Conservation (phyloP, 192 early-diverging fungal genomes). For the Phlyctochytrium bullatum region DNA sequence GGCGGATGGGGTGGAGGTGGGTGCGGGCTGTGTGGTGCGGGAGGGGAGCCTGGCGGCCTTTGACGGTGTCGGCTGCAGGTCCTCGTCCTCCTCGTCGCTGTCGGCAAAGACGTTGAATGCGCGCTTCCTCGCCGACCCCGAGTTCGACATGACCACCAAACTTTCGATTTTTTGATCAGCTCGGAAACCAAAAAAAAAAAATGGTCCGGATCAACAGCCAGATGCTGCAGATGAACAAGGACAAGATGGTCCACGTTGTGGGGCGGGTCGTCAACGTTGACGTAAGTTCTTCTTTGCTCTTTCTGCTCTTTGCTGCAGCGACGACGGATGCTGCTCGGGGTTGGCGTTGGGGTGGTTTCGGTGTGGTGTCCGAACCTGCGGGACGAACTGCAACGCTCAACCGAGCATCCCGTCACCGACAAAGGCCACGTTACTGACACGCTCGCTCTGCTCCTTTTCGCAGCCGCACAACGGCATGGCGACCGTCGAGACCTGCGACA, state of each 20-base stretch:
- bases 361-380: too few species aligned
- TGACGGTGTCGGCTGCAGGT: background rate
- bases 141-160: background rate
- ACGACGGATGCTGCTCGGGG: background rate
- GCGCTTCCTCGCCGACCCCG: background rate
- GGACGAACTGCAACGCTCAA: too few species aligned
- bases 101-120: background rate
- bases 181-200: background rate
- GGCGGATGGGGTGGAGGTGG: too few species aligned
- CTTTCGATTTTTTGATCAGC: background rate
- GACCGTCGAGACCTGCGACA: slow-evolving; percentile 1
- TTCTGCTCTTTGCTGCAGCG: background rate
- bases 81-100: background rate
- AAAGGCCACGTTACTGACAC: too few species aligned
- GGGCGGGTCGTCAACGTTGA: background rate
- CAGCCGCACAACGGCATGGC: background rate
- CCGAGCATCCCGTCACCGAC: too few species aligned
- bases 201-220: slow-evolving; percentile 2
- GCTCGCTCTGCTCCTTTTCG: background rate
- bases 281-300: background rate
- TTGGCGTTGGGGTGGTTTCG: background rate
- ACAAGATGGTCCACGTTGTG: slow-evolving; percentile 1
- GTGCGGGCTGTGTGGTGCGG: too few species aligned
- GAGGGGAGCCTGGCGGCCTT: background rate
- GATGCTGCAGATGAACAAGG: background rate